Evolutionary conservation across 163 green algal genomes (phyloP).

Genomic region (Trebouxiophyceae sp.): DNA sequence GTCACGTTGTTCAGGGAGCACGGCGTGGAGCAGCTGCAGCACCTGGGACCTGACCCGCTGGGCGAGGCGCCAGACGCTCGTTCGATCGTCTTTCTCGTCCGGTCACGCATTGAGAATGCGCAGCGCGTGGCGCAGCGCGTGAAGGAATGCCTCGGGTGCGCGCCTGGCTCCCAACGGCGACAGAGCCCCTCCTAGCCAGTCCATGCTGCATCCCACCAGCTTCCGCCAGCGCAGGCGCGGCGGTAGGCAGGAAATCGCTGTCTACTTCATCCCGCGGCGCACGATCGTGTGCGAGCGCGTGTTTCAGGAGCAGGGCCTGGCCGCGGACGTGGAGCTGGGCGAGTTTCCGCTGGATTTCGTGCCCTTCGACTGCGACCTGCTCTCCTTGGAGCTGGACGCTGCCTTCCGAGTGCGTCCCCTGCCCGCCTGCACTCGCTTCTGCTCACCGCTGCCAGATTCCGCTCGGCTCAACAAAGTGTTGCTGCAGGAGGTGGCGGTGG

Average conservation of each 20-base stretch:
- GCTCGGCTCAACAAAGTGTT: not conserved
- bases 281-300: conserved; percentile 60
- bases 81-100: not conserved
- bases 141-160: not conserved
- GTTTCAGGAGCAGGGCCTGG: conserved; percentile 67
- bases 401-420: conserved; percentile 31
- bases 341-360: conserved; percentile 60
- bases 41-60: conserved; percentile 2
- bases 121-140: too few species aligned
- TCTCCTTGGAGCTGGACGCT: conserved; percentile 71
- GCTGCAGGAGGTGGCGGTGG: conserved; percentile 37
- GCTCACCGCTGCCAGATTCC: not conserved
- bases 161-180: too few species aligned
- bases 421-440: not conserved
- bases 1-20: conserved; percentile 63
- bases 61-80: not conserved
- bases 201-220: not conserved
- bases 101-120: not conserved
- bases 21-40: conserved; percentile 49
- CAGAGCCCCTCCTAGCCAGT: too few species aligned
- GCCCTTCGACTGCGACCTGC: conserved; percentile 76
- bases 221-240: too few species aligned
- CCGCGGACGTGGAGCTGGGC: conserved; percentile 49
- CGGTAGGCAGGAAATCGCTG: conserved; percentile 25
- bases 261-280: conserved; percentile 51